These are phyloP conservation scores for Pseudogymnoascus sp. DNA, from an alignment of 2,329 filamentous ascomycete genomes.

Conservation along the genomic window DNA sequence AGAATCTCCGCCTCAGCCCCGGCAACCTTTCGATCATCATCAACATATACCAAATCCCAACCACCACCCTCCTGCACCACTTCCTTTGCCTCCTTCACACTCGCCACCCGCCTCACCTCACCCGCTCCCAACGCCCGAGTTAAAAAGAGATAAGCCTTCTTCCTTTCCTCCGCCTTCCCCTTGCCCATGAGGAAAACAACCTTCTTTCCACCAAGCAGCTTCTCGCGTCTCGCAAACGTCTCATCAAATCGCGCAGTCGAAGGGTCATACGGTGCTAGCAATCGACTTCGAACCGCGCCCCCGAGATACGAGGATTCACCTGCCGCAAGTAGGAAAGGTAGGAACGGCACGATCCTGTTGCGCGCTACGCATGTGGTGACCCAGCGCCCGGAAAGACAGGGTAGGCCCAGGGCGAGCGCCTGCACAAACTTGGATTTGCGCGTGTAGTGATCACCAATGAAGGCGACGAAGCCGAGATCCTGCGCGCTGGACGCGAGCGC, in stretches of 20 bases:
- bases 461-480: conserved; percentile 66
- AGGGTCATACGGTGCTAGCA: conserved; percentile 54
- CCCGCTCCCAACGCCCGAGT: conserved; percentile 69
- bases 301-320: conserved; percentile 71
- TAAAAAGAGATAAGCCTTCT: conserved; percentile 71
- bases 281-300: conserved; percentile 69
- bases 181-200: conserved; percentile 67
- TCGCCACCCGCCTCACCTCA: conserved; percentile 55
- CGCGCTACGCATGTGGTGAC: conserved; percentile 61
- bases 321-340: conserved; percentile 74
- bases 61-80: conserved; percentile 38
- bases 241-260: conserved; percentile 46
- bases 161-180: conserved; percentile 52
- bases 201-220: conserved; percentile 54
- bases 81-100: conserved; percentile 56
- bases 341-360: conserved; percentile 61
- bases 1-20: conserved; percentile 34
- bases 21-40: conserved; percentile 42
- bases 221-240: conserved; percentile 52
- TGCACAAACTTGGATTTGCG: conserved; percentile 90
- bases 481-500: conserved; percentile 44
- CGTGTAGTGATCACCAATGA: conserved; percentile 80
- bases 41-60: conserved; percentile 76
- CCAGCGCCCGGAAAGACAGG: conserved; percentile 80
- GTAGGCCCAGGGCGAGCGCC: conserved; percentile 80